These are phyloP conservation scores for Extremus antarcticus DNA, from an alignment of 495 filamentous ascomycete genomes.

Conservation along the genomic window DNA sequence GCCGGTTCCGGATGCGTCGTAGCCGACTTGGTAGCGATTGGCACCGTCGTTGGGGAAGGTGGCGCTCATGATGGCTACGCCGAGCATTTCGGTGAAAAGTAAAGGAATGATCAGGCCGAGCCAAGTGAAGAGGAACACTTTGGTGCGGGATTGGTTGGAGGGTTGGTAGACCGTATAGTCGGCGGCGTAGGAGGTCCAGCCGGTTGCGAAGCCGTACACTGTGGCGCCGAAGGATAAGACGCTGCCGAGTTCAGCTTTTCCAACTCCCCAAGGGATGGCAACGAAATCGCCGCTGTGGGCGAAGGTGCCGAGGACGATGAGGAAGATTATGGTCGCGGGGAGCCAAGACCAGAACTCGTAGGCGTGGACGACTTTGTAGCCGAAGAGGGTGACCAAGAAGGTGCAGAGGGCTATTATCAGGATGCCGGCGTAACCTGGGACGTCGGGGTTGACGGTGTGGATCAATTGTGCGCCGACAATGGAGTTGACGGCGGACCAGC, in stretches of 20 bases:
- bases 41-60: constrained; percentile 38
- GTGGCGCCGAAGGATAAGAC: constrained; percentile 64
- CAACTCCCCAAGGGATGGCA: constrained; percentile 53
- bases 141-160: constrained; percentile 41
- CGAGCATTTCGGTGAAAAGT: constrained; percentile 69
- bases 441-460: constrained; percentile 57
- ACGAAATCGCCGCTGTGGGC: constrained; percentile 64
- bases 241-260: constrained; percentile 49
- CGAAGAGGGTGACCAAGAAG: constrained; percentile 59
- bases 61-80: constrained; percentile 60
- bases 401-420: constrained; percentile 65
- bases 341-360: constrained; percentile 78
- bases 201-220: constrained; percentile 68
- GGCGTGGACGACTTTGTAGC: constrained; percentile 69
- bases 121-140: constrained; percentile 61
- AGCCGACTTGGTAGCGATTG: constrained; percentile 51
- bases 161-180: constrained; percentile 84
- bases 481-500: constrained; percentile 58
- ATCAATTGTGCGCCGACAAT: constrained; percentile 79
- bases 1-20: constrained; percentile 51
- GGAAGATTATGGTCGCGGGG: constrained; percentile 64
- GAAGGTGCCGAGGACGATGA: constrained; percentile 63
- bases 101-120: constrained; percentile 60
- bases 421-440: constrained; percentile 68
- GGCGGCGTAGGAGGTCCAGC: constrained; percentile 69